A percentile compares a stretch with the other conserved stretches of the same genome.
phyloP scores from a whole-genome alignment of 1,284 basidiomycete genomes.

The Naganishia liquefaciens region DNA sequence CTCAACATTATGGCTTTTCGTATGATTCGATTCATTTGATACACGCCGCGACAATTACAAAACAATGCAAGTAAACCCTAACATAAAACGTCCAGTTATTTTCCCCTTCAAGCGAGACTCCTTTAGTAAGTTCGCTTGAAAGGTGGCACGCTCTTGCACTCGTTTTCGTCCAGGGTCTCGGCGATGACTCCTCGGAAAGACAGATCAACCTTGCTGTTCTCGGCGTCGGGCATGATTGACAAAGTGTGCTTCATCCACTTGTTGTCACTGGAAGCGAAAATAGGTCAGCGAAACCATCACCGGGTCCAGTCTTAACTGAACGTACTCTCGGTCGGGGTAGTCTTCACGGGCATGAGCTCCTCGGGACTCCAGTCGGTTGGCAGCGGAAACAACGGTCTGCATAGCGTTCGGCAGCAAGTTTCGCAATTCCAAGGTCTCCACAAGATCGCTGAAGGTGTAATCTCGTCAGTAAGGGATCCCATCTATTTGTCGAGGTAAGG shows the following conservation, averaged over 20 bases:
- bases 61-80: conserved; percentile 15
- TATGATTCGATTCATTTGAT: conserved; percentile 17
- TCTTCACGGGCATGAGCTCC: conserved; percentile 98
- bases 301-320: conserved; percentile 28
- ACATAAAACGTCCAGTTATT: conserved; percentile 3
- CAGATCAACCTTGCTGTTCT: conserved; percentile 78
- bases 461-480: conserved; percentile 32
- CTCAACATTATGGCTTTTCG: not conserved
- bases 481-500: conserved; percentile 22
- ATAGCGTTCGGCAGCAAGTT: conserved; percentile 93
- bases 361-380: conserved; percentile 93
- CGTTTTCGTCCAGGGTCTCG: conserved; percentile 87
- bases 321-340: conserved; percentile 71
- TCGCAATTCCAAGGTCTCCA: conserved; percentile 95
- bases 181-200: conserved; percentile 84
- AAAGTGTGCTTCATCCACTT: conserved; percentile 94
- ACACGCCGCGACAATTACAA: conserved; percentile 26
- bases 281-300: conserved; percentile 5
- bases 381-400: conserved; percentile 93
- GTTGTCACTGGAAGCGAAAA: conserved; percentile 69
- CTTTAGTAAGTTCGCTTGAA: conserved; percentile 31
- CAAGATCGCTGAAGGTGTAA: conserved; percentile 63
- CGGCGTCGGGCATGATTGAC: conserved; percentile 74
- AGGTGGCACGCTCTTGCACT: conserved; percentile 68
- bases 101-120: not conserved